Evolutionary conservation across 176 grass and related monocot species (phyloP), one percentile per base, ranked within the genome.

Genomic region (Tuctoria greenei): DNA sequence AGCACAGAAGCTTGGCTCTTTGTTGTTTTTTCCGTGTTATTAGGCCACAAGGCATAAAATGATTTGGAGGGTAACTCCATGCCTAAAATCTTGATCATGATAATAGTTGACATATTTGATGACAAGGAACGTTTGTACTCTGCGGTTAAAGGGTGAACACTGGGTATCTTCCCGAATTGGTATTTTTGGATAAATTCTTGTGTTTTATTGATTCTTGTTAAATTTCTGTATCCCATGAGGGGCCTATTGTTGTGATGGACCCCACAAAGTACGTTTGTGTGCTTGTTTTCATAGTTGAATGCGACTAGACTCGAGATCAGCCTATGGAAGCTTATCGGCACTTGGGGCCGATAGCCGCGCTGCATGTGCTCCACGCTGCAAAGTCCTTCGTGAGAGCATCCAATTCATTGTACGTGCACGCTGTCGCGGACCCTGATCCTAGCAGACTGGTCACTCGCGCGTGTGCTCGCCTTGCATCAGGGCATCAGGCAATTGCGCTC

Each of bases 381-480:
- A 10, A 60, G 7, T 28, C 31, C 12, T 61, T 51, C 11, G 59
- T 76, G 28, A 50, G 28, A 52, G 45, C 18, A 38, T 72, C 46
- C 47, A 17, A 9, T 38, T 1, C 25, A 14, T 21, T 62, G 58
- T 34, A n/a, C n/a, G n/a, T 35, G 17, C 23, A 40, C 8, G 57
- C 41, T 35, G 40, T 4, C 4, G 31, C 24, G 34, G 4, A 17
- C 8, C 47, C 47, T 38, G 10, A 18, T 5, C 50, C 2, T 5
- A 14, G n/a, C 18, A 1, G 37, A 26, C 56, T 26, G 21, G 31
- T 2, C 9, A 0, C 20, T 4, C 5, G 16, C 28, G 74, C 80
- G 75, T 16, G 80, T 79, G 69, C 37, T 56, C 38, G 52, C 71
- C 79, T 64, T 76, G 44, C 84, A 86, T 90, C 79, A 37, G n/a